Evolutionary conservation across 2,329 filamentous ascomycete species (phyloP).

Genomic region (Claviceps sorghi): DNA sequence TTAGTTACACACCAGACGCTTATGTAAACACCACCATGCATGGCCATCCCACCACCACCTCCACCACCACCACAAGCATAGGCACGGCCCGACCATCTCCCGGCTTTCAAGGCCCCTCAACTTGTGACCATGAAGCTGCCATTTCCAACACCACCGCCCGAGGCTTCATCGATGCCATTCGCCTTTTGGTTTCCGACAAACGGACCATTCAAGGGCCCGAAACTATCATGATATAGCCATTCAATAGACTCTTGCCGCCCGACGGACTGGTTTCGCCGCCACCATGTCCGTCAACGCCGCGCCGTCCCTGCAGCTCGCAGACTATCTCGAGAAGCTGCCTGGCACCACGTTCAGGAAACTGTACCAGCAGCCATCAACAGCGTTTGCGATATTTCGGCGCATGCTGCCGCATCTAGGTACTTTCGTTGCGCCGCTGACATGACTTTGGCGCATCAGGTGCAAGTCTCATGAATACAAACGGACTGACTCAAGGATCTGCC

Average conservation of each 20-base stretch:
- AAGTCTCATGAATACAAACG: neutral
- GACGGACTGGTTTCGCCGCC: slow-evolving; percentile 16
- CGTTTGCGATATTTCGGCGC: slow-evolving; percentile 88
- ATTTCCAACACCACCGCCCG: neutral
- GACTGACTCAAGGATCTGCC: neutral
- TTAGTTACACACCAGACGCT: no score
- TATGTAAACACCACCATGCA: no score
- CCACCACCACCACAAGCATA: neutral
- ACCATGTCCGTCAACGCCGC: slow-evolving; percentile 31
- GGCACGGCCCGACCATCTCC: neutral
- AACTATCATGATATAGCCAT: slow-evolving; percentile 8
- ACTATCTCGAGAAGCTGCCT: slow-evolving; percentile 85
- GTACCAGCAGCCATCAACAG: slow-evolving; percentile 91
- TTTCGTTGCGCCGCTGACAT: neutral
- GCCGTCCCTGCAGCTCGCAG: slow-evolving; percentile 51
- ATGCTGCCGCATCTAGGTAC: slow-evolving; percentile 86
- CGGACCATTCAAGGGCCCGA: neutral
- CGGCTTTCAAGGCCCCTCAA: neutral
- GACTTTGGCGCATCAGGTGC: neutral
- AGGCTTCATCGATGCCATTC: neutral
- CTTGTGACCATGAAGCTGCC: neutral
- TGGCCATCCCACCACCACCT: no score
- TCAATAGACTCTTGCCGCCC: neutral
- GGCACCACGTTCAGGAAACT: slow-evolving; percentile 81
- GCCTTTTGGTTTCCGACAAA: neutral